These are phyloP conservation scores for Leishmania tarentolae DNA, from an alignment of 208 protist species.

Conservation along the genomic window DNA sequence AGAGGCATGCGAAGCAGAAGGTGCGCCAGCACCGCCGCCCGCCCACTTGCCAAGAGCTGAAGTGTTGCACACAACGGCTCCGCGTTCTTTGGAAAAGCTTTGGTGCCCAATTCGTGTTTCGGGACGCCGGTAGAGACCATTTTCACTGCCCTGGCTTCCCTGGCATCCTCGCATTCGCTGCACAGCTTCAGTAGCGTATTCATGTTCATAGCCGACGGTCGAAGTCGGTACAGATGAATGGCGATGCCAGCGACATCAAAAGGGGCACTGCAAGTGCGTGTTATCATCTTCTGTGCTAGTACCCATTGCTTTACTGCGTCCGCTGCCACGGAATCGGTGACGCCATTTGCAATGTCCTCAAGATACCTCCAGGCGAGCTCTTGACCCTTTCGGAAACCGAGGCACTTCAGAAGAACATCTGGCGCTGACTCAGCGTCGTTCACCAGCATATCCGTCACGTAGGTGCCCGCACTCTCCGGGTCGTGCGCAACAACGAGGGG, in stretches of 20 bases:
- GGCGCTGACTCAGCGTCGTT: conserved; percentile 56
- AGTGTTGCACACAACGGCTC: background rate
- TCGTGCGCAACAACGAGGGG: conserved; percentile 62
- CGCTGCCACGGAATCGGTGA: background rate
- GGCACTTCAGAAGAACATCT: conserved; percentile 72
- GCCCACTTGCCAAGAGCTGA: conserved; percentile 13
- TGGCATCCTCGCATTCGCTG: conserved; percentile 6
- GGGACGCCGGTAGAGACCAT: background rate
- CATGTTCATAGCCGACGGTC: conserved; percentile 71
- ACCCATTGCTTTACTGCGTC: conserved; percentile 3
- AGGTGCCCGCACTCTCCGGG: conserved; percentile 34
- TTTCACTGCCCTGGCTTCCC: background rate
- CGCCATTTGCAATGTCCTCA: background rate
- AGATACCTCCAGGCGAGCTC: conserved; percentile 39
- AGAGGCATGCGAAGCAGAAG: conserved; percentile 33
- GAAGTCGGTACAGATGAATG: conserved; percentile 44
- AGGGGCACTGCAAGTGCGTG: background rate
- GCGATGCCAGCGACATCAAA: conserved; percentile 26
- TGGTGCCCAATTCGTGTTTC: background rate
- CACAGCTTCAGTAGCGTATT: conserved; percentile 65
- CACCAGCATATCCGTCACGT: conserved; percentile 65
- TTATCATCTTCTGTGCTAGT: background rate
- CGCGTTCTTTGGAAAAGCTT: background rate
- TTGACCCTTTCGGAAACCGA: conserved; percentile 38
- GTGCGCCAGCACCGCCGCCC: background rate